These are phyloP conservation scores for Colletotrichum sp. DNA, from an alignment of 2,329 filamentous ascomycete genomes.

Conservation along the genomic window DNA sequence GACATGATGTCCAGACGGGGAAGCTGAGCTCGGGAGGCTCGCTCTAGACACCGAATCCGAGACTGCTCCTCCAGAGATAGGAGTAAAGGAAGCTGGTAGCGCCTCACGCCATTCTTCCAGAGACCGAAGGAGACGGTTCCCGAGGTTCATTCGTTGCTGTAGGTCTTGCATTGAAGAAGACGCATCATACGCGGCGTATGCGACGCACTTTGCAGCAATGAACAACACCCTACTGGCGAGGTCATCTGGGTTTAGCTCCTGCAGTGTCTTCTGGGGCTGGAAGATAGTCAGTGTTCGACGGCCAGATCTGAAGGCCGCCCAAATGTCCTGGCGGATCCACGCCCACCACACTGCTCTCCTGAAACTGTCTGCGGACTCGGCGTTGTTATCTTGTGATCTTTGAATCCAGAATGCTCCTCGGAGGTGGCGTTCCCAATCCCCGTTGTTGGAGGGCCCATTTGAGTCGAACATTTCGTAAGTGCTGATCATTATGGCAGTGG, in stretches of 20 bases:
- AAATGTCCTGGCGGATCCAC: conserved; percentile 67
- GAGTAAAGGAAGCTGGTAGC: conserved; percentile 29
- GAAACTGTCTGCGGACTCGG: conserved; percentile 55
- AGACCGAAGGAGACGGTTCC: neutral
- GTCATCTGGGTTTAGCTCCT: conserved; percentile 53
- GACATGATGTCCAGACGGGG: neutral
- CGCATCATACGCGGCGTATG: conserved; percentile 54
- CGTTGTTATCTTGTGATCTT: conserved; percentile 62
- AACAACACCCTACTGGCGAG: conserved; percentile 56
- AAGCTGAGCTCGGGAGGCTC: neutral
- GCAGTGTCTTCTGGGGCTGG: conserved; percentile 52
- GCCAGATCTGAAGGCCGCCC: conserved; percentile 64
- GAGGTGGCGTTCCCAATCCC: conserved; percentile 63
- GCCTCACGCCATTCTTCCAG: conserved; percentile 4
- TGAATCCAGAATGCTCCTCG: conserved; percentile 71
- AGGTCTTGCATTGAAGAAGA: neutral
- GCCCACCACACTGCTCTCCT: conserved; percentile 67
- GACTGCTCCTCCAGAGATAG: conserved; percentile 29
- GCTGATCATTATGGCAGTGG: conserved; percentile 62
- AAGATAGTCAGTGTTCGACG: conserved; percentile 62
- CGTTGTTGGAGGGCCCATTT: conserved; percentile 30
- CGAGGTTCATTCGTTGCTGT: conserved; percentile 38
- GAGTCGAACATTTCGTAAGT: conserved; percentile 69
- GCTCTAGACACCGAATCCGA: conserved; percentile 12
- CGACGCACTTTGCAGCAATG: conserved; percentile 58